phyloP scores from a whole-genome alignment of 352 stramenopile genomes.

The Globisporangium spiculum region DNA sequence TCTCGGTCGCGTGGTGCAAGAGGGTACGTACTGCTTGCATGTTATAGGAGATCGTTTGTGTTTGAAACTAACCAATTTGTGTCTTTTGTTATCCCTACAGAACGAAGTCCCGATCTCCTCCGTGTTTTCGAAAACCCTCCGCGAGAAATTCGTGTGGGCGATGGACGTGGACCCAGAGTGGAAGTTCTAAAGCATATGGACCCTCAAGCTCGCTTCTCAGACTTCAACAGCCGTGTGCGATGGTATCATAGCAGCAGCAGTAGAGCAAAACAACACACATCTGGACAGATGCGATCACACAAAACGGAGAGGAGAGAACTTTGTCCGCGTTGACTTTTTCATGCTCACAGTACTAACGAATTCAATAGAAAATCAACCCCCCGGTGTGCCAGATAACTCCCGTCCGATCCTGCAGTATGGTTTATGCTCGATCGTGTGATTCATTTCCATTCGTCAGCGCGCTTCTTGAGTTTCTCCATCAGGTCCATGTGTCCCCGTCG shows the following conservation, averaged over 20 bases:
- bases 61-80: slow-evolving; percentile 5
- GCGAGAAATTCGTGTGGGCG: slow-evolving; percentile 99
- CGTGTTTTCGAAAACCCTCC: slow-evolving; percentile 98
- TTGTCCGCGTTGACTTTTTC: slow-evolving; percentile 8
- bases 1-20: slow-evolving; percentile 99
- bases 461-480: slow-evolving; percentile 70
- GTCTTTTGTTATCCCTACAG: slow-evolving; percentile 24
- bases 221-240: too few relatives aligned
- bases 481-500: slow-evolving; percentile 59
- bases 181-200: slow-evolving; percentile 83
- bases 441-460: slow-evolving; percentile 51
- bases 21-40: slow-evolving; percentile 81
- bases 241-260: neutral
- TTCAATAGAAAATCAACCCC: slow-evolving; percentile 10
- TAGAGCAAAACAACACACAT: neutral
- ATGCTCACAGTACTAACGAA: slow-evolving; percentile 8
- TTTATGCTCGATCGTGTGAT: too few relatives aligned
- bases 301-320: neutral
- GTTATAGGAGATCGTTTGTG: slow-evolving; percentile 49
- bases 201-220: neutral
- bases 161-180: slow-evolving; percentile 97
- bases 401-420: neutral
- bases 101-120: slow-evolving; percentile 97
- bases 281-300: neutral
- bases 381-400: neutral